Evolutionary conservation across 148 eudicot species (phyloP).

Genomic region (Rhododendron vialii): DNA sequence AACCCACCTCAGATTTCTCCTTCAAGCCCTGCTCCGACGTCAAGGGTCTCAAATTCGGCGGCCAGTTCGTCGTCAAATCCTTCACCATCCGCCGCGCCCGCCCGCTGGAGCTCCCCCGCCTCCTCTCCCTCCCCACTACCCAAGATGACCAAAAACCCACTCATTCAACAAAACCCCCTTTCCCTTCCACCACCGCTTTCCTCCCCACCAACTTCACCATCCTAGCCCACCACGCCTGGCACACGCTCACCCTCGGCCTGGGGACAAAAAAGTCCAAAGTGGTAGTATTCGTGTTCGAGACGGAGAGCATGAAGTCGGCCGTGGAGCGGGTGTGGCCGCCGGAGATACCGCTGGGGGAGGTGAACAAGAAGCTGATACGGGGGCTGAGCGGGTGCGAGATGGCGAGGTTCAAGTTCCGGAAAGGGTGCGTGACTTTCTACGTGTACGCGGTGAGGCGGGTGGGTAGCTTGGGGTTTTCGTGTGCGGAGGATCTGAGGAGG

Average conservation of each 20-base stretch:
- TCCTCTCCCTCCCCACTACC: slow-evolving; percentile 53
- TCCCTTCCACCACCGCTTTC: slow-evolving; percentile 63
- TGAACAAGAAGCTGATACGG: slow-evolving; percentile 57
- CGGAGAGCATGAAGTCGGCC: slow-evolving; percentile 35
- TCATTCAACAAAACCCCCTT: neutral
- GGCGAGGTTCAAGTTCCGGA: slow-evolving; percentile 87
- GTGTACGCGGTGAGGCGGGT: slow-evolving; percentile 62
- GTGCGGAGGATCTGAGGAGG: slow-evolving; percentile 60
- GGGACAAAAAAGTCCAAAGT: slow-evolving; percentile 91
- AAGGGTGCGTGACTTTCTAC: slow-evolving; percentile 84
- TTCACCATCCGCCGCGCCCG: slow-evolving; percentile 82
- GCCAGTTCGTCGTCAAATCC: slow-evolving; percentile 85
- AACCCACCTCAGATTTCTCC: slow-evolving; percentile 39
- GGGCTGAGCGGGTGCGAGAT: slow-evolving; percentile 61
- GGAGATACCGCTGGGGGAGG: slow-evolving; percentile 79
- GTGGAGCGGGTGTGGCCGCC: slow-evolving; percentile 62
- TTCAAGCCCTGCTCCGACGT: slow-evolving; percentile 73
- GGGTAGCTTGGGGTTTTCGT: slow-evolving; percentile 45
- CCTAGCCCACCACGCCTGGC: slow-evolving; percentile 94
- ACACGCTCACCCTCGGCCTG: slow-evolving; percentile 82
- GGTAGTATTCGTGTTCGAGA: slow-evolving; percentile 64
- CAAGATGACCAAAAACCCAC: neutral
- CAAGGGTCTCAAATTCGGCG: slow-evolving; percentile 84
- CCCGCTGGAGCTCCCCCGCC: slow-evolving; percentile 56
- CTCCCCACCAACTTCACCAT: slow-evolving; percentile 91